Base-by-base conservation (phyloP, 768 basidiomycete species). In the Amanita fuliginea region DNA sequence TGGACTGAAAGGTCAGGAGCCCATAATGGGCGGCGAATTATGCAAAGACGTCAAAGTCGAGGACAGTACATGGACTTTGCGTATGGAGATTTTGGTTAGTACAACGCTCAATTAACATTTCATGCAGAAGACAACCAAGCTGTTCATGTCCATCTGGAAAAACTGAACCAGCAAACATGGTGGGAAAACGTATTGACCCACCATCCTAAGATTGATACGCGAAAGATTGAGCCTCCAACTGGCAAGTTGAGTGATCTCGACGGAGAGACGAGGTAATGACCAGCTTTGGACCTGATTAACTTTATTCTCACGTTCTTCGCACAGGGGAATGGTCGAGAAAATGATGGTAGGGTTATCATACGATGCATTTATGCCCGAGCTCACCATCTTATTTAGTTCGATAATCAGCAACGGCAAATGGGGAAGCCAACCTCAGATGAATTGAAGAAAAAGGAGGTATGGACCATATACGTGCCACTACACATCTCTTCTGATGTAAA, bases 161-260 rank as follows among this genome's bases (percentile, higher is more conserved):
- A 95, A 64, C 56, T 88, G 46, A 89, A 93, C 65, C 70, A 86
- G 54, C 79, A 87, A 64, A 79, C 87, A 51, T 98, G 96, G 96
- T 99, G 96, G 96, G 88, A 92, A 63, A 93, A 97, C 63, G 85
- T 98, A 55, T 70, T 98, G 45, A 86, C 85, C 1, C 89, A 95
- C 59, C 92, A 96, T 60, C 92, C 96, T 11, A 97, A 93, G 73
- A 84, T 98, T 72, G 88, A 98, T 60, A 96, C 93, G 8, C 86
- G 75, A 48, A 98, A 96, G 70, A 97, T 99, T 56, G 83, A 86
- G 58, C 96, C 96, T 2, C 80, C 84, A 59, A 94, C 97, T 63
- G 93, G 93, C 62, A 95, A 96, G 62, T 73, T 99, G 47, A 87
- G 92, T 62, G 96, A 99, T 60, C 76, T 99, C 18, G 96, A 99